Evolutionary conservation across 2,329 filamentous ascomycete genomes (phyloP), one percentile per base, ranked within the genome.

Genomic region (Penicillium sclerotiorum): DNA sequence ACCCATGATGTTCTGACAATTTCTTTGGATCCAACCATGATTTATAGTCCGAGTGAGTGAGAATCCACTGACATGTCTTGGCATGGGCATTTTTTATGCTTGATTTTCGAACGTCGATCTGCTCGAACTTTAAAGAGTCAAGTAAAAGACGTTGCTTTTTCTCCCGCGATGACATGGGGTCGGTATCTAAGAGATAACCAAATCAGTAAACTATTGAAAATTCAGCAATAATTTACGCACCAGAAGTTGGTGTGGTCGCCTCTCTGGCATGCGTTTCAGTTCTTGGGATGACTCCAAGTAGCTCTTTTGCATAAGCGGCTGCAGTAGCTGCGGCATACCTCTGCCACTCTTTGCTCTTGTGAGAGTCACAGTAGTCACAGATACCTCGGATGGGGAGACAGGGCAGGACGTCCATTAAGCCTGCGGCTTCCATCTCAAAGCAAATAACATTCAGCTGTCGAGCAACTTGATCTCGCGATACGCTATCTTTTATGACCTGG

Each of bases 11-110:
- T 15, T 59, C 35, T 0, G 11, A 1, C 3, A 59, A 21, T 22
- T 63, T 53, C 1, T 36, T 40, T 1, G 49, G 28, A 33, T 74
- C 59, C 7, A 69, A 59, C 77, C 76, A 79, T 15, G 55, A 49
- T 5, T 54, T n/a, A 42, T 75, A 79, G 7, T 63, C 47, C 1
- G 62, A 37, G 6, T 66, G 64, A 1, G 58, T 43, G 1, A 76
- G 59, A 1, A 79, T 46, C 77, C 76, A 80, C 36, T 59, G 36
- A 35, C 75, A 78, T 2, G 75, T 79, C 15, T 62, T 61, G 0
- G 52, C 54, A 15, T 74, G 64, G 0, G 69, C 73, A 1, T 45
- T 54, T 33, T 70, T 67, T 47, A 79, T 73, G 4, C 59, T 70
- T 13, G 45, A 45, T 6, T 63, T 64, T 2, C 75, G 71, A 12